These are phyloP conservation scores for Hyaloperonospora arabidopsidis DNA, from an alignment of 352 stramenopile species.

Conservation along the genomic window DNA sequence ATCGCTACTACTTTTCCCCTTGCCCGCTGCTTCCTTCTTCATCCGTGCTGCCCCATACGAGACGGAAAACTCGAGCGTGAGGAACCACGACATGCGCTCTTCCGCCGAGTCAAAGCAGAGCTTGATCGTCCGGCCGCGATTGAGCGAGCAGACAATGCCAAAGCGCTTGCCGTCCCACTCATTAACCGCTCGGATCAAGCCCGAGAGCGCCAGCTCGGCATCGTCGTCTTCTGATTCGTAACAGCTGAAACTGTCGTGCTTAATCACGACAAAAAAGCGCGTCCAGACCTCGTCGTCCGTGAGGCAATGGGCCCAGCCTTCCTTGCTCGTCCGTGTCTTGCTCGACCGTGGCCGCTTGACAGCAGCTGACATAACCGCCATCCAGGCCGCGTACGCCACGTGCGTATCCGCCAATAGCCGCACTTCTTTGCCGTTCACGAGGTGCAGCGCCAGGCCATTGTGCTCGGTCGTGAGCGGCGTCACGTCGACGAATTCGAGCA, in stretches of 20 bases:
- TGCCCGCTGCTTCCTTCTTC: slow-evolving; percentile 61
- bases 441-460: slow-evolving; percentile 66
- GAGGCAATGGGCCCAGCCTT: slow-evolving; percentile 66
- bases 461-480: slow-evolving; percentile 63
- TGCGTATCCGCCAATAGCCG: slow-evolving; percentile 71
- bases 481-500: slow-evolving; percentile 66
- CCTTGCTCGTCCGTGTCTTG: slow-evolving; percentile 53
- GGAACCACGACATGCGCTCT: slow-evolving; percentile 79
- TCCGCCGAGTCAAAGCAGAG: slow-evolving; percentile 72
- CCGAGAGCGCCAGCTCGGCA: slow-evolving; percentile 53
- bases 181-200: slow-evolving; percentile 53
- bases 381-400: slow-evolving; percentile 70
- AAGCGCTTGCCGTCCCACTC: slow-evolving; percentile 76
- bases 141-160: slow-evolving; percentile 60
- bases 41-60: slow-evolving; percentile 57
- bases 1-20: slow-evolving; percentile 28
- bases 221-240: slow-evolving; percentile 70
- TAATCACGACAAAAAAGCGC: slow-evolving; percentile 65
- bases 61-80: slow-evolving; percentile 69
- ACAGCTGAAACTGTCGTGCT: slow-evolving; percentile 71
- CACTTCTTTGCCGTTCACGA: slow-evolving; percentile 59
- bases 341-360: slow-evolving; percentile 45
- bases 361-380: slow-evolving; percentile 57
- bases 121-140: slow-evolving; percentile 62
- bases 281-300: slow-evolving; percentile 72